Base-by-base conservation (phyloP, 1,139 yeast species). In the Taiozyma sp. region DNA sequence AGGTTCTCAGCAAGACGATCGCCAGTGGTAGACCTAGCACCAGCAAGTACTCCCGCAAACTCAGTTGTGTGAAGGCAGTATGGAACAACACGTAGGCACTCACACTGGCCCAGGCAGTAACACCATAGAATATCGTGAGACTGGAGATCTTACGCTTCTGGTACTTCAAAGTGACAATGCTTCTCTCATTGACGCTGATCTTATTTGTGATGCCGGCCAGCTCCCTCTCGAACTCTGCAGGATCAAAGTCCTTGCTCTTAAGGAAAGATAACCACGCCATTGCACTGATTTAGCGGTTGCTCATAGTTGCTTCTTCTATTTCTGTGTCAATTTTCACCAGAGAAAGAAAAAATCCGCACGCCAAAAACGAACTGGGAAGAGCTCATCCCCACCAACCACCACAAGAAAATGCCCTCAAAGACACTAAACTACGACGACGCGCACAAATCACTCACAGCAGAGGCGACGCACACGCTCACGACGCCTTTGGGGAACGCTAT, bases 401-500 rank as follows among this genome's bases (percentile, higher is more conserved):
- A 24, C 27, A 24, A 19, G n/a, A 40, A 39, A 41, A 64, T 68
- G 71, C 67, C 70, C 19, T 47, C 53, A 23, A 57, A 50, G 42
- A 52, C 53, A 28, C 61, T 78, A 12, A 71, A 69, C 48, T 74
- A 69, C 57, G 52, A 67, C 2, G 52, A 56, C 12, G 73, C 70
- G 1, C 58, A 60, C 3, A 51, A 59, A 6, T 56, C 67, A 2
- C 29, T 42, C 12, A 8, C 55, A n/a, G 24, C 16, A 36, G 45
- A 4, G 50, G 43, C 14, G 13, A 14, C 57, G 4, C 44, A 54
- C 8, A 56, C 76, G 12, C 64, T 81, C 9, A 60, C 76, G 2
- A 81, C 92, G 0, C 78, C 84, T 0, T 67, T 70, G 46, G 93
- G 92, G 0, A 72, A 81, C 39, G 73, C 79, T 2, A 60, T 86